Base-by-base conservation (phyloP, 1,284 basidiomycete genomes). In the Wolfiporia cocos region DNA sequence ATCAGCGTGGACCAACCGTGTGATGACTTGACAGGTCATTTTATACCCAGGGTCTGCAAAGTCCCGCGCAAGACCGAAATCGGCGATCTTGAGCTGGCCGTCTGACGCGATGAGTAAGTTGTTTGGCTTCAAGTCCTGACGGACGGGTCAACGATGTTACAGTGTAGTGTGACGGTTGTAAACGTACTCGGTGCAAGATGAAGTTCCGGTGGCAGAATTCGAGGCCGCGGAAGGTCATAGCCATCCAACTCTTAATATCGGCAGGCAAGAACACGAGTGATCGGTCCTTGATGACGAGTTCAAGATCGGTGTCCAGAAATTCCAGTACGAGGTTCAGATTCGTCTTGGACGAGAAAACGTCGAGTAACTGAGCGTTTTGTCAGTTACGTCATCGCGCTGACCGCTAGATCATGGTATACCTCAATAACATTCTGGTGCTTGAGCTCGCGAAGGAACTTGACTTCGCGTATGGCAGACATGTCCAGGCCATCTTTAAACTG, bases 231-330 rank as follows among this genome's bases (percentile, higher is more conserved):
- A 97, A 84, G 0, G 90, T 91, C 96, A 99, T 99, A 14, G 89
- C 89, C 81, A 96, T 93, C 96, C 96, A 99, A 55, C 88, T 86
- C 66, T 99, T 99, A 68, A 98, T 95, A 62, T 99, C 95, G 1
- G 90, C 89, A 5, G 92, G 89, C 18, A 93, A 74, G 62, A 99
- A 98, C 26, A 97, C 86, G 38, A 96, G 78, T 2, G 81, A 73
- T 34, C 90, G 78, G 64, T 99, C 94, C 60, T 92, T 92, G 66
- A 99, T 97, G 51, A 99, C 84, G 55, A 91, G 91, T 66, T 99
- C 96, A 22, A 99, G 74, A 65, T 99, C 95, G n/a, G 90, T 94
- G 54, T 96, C 91, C 37, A 99, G 73, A 64, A 95, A 99, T 62
- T 99, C 96, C 18, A 99, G 77, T 18, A 99, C 96, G 34, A 99